Evolutionary conservation across 2,329 filamentous ascomycete genomes (phyloP).

Genomic region (Myriosclerotinia curreyana): DNA sequence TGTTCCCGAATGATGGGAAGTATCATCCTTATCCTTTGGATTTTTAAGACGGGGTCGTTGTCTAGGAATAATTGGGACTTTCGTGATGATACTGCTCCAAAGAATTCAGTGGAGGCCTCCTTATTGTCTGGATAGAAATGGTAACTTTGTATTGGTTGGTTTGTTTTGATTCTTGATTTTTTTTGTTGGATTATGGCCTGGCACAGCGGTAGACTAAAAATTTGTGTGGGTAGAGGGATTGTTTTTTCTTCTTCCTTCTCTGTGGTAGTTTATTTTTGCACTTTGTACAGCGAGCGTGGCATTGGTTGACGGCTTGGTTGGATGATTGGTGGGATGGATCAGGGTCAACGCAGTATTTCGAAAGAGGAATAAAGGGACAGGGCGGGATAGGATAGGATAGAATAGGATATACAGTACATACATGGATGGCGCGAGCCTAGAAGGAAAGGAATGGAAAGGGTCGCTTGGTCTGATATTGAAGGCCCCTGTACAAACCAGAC

Average conservation of each 20-base stretch:
- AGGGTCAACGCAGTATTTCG: background rate
- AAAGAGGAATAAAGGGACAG: background rate
- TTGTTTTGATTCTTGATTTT: background rate
- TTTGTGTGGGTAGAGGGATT: background rate
- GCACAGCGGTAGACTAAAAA: background rate
- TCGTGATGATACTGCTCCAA: too few species aligned
- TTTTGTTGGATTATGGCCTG: background rate
- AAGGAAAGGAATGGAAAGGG: background rate
- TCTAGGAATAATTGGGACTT: too few species aligned
- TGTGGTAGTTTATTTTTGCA: background rate
- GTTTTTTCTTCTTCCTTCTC: background rate
- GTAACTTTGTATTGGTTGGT: background rate
- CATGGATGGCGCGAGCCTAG: slow-evolving; percentile 16
- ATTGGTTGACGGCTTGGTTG: background rate
- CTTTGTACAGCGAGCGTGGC: background rate
- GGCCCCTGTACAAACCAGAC: slow-evolving; percentile 3
- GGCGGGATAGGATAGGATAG: background rate
- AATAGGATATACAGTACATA: slow-evolving; percentile 1
- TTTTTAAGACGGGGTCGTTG: background rate
- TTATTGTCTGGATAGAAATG: too few species aligned
- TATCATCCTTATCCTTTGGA: slow-evolving; percentile 31
- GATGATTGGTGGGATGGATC: background rate
- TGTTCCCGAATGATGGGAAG: slow-evolving; percentile 32
- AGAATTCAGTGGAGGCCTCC: too few species aligned
- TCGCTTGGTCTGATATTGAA: background rate